Conservation (phyloP, 2,329 filamentous ascomycete species). For the Biscogniauxia sp. region DNA sequence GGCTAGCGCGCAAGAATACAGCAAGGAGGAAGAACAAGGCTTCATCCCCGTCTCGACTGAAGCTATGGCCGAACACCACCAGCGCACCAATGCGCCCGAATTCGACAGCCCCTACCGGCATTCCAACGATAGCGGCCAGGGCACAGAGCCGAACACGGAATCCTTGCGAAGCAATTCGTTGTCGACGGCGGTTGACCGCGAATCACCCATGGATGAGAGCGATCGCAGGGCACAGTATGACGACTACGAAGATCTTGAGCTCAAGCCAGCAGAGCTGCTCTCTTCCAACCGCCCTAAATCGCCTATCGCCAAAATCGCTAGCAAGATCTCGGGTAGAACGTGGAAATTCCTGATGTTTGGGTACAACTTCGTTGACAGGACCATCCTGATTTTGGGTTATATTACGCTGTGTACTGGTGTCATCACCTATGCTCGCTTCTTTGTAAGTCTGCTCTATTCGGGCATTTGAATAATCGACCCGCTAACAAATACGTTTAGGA, state of each 20-base stretch:
- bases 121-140: slow-evolving; percentile 72
- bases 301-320: slow-evolving; percentile 52
- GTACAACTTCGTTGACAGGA: slow-evolving; percentile 71
- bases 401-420: slow-evolving; percentile 69
- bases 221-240: slow-evolving; percentile 47
- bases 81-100: slow-evolving; percentile 35
- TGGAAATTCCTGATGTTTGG: slow-evolving; percentile 57
- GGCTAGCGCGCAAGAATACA: slow-evolving; percentile 8
- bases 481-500: slow-evolving; percentile 47
- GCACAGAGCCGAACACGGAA: slow-evolving; percentile 67
- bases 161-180: slow-evolving; percentile 64
- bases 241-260: slow-evolving; percentile 40
- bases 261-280: slow-evolving; percentile 42
- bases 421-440: slow-evolving; percentile 77
- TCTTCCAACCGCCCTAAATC: slow-evolving; percentile 47
- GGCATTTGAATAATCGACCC: slow-evolving; percentile 2
- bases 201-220: slow-evolving; percentile 39
- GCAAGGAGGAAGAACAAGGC: slow-evolving; percentile 47
- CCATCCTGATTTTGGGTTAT: slow-evolving; percentile 76
- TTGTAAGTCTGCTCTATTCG: slow-evolving; percentile 55
- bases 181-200: slow-evolving; percentile 54
- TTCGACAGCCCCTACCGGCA: slow-evolving; percentile 47
- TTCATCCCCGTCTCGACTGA: slow-evolving; percentile 63
- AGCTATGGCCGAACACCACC: slow-evolving; percentile 52
- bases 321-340: slow-evolving; percentile 53